Conservation (phyloP, 768 basidiomycete species). For the Mrakia blollopis region DNA sequence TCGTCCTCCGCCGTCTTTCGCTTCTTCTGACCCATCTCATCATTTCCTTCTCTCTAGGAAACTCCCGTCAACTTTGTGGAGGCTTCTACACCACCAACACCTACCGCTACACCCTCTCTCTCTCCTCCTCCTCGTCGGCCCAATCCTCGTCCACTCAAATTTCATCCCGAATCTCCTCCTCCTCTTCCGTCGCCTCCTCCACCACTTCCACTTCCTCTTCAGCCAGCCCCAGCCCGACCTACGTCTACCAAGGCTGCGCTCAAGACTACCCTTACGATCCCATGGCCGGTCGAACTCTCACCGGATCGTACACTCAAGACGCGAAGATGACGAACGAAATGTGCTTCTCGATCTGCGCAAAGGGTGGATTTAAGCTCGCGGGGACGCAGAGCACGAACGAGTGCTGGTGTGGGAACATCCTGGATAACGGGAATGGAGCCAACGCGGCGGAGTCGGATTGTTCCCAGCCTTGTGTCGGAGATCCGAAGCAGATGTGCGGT, state of each 20-base stretch:
- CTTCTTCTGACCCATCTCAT: too few species aligned
- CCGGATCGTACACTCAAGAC: not conserved
- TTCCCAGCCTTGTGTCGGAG: not conserved
- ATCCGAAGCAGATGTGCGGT: constrained; percentile 5
- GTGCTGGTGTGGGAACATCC: constrained; percentile 15
- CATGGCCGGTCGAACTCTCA: constrained; percentile 17
- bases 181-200: not conserved
- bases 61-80: not conserved
- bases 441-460: not conserved
- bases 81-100: not conserved
- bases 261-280: constrained; percentile 18
- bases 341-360: constrained; percentile 20
- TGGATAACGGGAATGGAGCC: constrained; percentile 21
- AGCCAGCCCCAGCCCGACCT: not conserved
- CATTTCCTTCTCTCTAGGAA: not conserved
- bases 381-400: constrained; percentile 14
- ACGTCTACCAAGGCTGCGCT: constrained; percentile 15
- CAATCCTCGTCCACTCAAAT: not conserved
- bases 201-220: not conserved
- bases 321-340: constrained; percentile 24
- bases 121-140: not conserved
- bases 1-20: too few species aligned
- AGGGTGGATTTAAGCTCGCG: not conserved
- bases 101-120: not conserved
- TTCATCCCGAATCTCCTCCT: not conserved